Percentiles rank a stretch among this genome's conserved stretches.
These are phyloP conservation scores for Pseudoneurospora amorphoporcata DNA, from an alignment of 495 filamentous ascomycete species.

Conservation along the genomic window DNA sequence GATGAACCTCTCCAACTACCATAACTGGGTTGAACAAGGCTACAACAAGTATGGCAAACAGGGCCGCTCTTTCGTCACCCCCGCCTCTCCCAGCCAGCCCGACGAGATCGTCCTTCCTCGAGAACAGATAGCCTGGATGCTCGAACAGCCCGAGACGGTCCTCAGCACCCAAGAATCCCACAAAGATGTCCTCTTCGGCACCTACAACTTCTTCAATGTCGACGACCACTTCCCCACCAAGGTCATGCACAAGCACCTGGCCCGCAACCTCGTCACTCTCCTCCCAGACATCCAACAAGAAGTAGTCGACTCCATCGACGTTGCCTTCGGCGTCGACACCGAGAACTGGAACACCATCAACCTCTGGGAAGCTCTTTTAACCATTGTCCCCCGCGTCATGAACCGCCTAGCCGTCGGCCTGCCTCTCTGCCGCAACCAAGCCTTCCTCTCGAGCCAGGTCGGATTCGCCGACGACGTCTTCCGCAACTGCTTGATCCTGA, in stretches of 20 bases:
- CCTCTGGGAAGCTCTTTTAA: constrained; percentile 25
- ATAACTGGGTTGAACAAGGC: constrained; percentile 23
- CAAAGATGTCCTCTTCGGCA: constrained; percentile 17
- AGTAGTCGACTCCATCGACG: constrained; percentile 19
- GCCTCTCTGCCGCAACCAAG: constrained; percentile 16
- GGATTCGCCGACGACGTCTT: constrained; percentile 23
- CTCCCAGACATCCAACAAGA: constrained; percentile 26
- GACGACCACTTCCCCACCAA: constrained; percentile 22
- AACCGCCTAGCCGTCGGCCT: constrained; percentile 23
- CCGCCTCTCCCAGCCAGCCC: constrained; percentile 19
- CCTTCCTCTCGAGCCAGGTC: constrained; percentile 20
- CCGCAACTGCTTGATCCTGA: constrained; percentile 24
- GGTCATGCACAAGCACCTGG: constrained; percentile 26
- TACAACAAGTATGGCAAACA: constrained; percentile 28
- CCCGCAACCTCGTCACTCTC: constrained; percentile 21
- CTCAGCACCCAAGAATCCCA: constrained; percentile 23
- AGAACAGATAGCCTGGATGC: constrained; percentile 25
- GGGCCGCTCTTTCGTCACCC: constrained; percentile 21
- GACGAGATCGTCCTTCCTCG: constrained; percentile 26
- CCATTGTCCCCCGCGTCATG: constrained; percentile 21
- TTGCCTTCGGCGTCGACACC: constrained; percentile 19
- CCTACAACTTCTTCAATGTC: constrained; percentile 23
- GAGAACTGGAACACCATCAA: constrained; percentile 24
- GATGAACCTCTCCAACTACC: constrained; percentile 17
- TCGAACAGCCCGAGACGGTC: constrained; percentile 25